These are phyloP conservation scores for Aspergillus chevalieri DNA, from an alignment of 2,329 filamentous ascomycete genomes.

Conservation along the genomic window DNA sequence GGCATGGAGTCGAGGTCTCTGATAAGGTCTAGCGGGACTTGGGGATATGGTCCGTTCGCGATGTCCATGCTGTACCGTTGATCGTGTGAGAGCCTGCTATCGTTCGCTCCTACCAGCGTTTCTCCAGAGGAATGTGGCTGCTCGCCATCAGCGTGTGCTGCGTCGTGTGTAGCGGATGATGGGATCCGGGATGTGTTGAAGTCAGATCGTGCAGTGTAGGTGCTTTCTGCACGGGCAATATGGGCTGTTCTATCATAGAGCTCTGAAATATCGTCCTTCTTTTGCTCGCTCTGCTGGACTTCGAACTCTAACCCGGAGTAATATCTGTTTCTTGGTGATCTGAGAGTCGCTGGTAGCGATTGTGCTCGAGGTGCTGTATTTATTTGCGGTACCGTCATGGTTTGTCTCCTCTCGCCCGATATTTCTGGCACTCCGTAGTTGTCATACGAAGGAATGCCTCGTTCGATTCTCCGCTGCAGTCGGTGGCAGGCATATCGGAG, in stretches of 20 bases:
- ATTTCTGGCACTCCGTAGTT: background rate
- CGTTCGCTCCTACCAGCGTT: background rate
- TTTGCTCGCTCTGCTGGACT: background rate
- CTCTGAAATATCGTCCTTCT: background rate
- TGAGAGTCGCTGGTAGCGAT: background rate
- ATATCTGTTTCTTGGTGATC: background rate
- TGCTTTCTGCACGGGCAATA: background rate
- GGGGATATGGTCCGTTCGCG: conserved; percentile 2
- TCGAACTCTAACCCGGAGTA: conserved; percentile 4
- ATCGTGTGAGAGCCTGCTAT: background rate
- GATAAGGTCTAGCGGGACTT: conserved; percentile 10
- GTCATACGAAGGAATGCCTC: background rate
- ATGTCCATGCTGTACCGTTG: background rate
- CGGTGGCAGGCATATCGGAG: conserved; percentile 30
- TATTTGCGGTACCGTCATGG: background rate
- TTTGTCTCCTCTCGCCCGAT: conserved; percentile 10
- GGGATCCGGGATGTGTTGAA: background rate
- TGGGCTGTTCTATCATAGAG: background rate
- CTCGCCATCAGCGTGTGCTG: background rate
- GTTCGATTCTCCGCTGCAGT: conserved; percentile 25
- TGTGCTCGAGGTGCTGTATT: background rate
- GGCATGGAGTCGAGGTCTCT: background rate
- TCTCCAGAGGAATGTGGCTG: background rate
- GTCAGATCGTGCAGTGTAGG: background rate
- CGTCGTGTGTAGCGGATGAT: background rate